Conservation (phyloP, 345 rosid species). For the Gossypium australe region DNA sequence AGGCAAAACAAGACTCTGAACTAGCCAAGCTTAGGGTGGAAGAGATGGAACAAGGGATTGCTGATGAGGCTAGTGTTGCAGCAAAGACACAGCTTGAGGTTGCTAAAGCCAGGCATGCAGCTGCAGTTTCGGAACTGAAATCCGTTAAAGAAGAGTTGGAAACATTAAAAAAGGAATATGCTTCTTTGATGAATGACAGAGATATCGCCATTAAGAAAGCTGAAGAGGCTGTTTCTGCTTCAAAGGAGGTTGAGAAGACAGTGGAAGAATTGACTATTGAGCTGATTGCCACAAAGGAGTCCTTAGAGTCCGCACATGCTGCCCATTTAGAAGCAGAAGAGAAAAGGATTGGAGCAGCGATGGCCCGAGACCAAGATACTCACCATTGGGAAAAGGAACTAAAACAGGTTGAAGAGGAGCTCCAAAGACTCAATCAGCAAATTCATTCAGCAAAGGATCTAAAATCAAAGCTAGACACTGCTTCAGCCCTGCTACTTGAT, state of each 20-base stretch:
- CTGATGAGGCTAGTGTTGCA: slow-evolving; percentile 1
- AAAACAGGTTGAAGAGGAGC: background rate
- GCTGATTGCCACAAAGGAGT: background rate
- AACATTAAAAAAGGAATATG: background rate
- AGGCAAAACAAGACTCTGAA: background rate
- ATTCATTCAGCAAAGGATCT: background rate
- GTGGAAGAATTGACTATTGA: slow-evolving; percentile 4
- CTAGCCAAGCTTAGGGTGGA: slow-evolving; percentile 3
- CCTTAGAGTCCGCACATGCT: background rate
- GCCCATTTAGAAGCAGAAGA: slow-evolving; percentile 2
- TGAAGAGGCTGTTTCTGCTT: background rate
- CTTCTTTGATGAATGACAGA: background rate
- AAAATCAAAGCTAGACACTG: slow-evolving; percentile 4
- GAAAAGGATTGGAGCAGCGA: background rate
- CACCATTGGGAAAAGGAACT: slow-evolving; percentile 1
- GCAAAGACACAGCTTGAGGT: slow-evolving; percentile 1
- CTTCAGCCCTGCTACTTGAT: background rate
- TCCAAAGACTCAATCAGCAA: background rate
- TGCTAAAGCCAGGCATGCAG: slow-evolving; percentile 4
- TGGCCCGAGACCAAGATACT: background rate
- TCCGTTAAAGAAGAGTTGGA: background rate
- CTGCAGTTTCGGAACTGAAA: background rate
- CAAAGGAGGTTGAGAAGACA: background rate
- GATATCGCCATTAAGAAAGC: background rate
- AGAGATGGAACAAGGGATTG: slow-evolving; percentile 5